Base-by-base conservation (phyloP, 352 stramenopile genomes). In the Phytophthora citrophthora region DNA sequence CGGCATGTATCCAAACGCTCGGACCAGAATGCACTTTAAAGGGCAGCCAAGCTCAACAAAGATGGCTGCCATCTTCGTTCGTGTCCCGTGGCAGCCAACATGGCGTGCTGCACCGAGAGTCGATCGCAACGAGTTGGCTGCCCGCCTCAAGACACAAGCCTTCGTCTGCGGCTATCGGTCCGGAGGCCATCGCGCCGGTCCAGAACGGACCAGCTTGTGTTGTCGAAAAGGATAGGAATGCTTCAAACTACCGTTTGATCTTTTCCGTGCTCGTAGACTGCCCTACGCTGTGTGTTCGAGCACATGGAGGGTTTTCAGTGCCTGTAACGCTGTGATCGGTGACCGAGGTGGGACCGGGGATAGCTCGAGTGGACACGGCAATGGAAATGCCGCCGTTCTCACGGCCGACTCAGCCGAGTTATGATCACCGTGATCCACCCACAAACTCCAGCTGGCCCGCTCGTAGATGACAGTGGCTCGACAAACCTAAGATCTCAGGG, bases 401-500 rank as follows among this genome's bases (percentile, higher is more conserved):
- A 57, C 4, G 20, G 43, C 20, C n/a, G 11, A 15, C 50, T 48
- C 4, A 11, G 43, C 20, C n/a, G 11, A 15, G 9, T 26, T 0
- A 48, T 48, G 29, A 32, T 32, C 29, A 32, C 29, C 29, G 29
- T 32, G 29, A 34, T 34, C 29, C 6, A 7, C 13, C 41, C 41
- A 48, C 41, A 15, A n/a, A 12, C 18, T 38, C 31, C 29, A 62
- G 59, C 41, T 55, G 59, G 43, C 27, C 51, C 29, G 34, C 51
- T 24, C 31, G 16, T 66, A 29, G 50, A 60, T 54, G 41, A 52
- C 44, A 63, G 60, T 68, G 38, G 59, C 34, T 38, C 36, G 20
- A 32, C 5, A 38, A 27, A 47, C 48, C 41, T 50, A 68, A 72
- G 58, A 72, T 72, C 64, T 72, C 58, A 72, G 64, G 64, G 27